Conservation (phyloP, 176 grass and related monocot genomes). For the Zoysia pacifica region DNA sequence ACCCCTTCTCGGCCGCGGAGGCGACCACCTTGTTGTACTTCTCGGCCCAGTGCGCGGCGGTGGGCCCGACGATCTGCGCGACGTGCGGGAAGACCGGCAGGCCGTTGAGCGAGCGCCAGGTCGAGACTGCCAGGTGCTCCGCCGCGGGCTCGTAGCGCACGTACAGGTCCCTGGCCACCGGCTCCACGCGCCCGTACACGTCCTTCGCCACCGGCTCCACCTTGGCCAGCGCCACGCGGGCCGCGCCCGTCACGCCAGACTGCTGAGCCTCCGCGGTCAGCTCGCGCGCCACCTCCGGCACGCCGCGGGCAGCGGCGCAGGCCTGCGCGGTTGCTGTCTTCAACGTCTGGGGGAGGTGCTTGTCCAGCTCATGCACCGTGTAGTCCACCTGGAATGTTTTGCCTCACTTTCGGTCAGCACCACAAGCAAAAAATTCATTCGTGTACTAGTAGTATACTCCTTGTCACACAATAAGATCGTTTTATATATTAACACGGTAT, state of each 20-base stretch:
- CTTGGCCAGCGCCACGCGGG: conserved; percentile 33
- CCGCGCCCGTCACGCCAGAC: conserved; percentile 43
- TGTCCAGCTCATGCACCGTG: conserved; percentile 41
- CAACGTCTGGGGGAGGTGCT: conserved; percentile 53
- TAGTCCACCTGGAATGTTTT: conserved; percentile 60
- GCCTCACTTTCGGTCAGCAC: no score
- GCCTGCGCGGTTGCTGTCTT: conserved; percentile 45
- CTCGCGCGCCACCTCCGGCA: conserved; percentile 54
- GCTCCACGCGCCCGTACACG: conserved; percentile 16
- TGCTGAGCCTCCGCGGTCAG: conserved; percentile 46
- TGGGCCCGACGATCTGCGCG: conserved; percentile 67
- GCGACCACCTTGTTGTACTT: conserved; percentile 75
- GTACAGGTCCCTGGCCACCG: conserved; percentile 55
- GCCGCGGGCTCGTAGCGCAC: conserved; percentile 65
- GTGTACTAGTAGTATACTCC: no score
- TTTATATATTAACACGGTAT: no score
- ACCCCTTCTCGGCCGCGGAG: conserved; percentile 13
- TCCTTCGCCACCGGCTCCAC: neutral
- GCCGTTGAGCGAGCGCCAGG: conserved; percentile 74
- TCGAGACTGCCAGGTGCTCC: conserved; percentile 66
- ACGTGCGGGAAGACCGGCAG: conserved; percentile 76
- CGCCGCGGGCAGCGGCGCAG: conserved; percentile 33
- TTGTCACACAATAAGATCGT: no score
- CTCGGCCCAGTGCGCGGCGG: conserved; percentile 58
- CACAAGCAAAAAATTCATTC: no score